phyloP scores from a whole-genome alignment of 2,329 filamentous ascomycete genomes.

The Fragosphaeria purpurea region DNA sequence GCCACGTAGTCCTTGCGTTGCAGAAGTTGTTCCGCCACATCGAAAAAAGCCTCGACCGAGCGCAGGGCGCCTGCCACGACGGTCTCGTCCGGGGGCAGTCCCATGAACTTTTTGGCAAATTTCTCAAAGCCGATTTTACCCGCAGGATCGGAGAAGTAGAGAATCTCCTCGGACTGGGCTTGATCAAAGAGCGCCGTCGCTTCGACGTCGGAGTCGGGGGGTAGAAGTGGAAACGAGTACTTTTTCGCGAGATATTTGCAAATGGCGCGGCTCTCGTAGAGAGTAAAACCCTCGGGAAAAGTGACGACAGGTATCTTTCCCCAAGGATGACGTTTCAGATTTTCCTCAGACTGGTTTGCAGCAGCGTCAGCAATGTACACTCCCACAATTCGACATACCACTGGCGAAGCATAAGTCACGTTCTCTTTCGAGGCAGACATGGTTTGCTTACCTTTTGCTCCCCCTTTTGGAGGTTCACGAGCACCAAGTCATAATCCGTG shows the following conservation, averaged over 20 bases:
- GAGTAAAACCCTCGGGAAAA: constrained; percentile 30
- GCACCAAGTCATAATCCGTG: constrained; percentile 29
- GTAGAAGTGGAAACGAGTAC: constrained; percentile 35
- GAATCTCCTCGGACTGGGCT: constrained; percentile 29
- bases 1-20: constrained; percentile 33
- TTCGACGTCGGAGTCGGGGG: constrained; percentile 26
- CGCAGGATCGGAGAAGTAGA: constrained; percentile 34
- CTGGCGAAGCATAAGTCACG: constrained; percentile 4
- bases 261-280: constrained; percentile 37
- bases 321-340: constrained; percentile 30
- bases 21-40: constrained; percentile 30
- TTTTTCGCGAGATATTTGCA: constrained; percentile 35
- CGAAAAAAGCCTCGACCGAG: constrained; percentile 31
- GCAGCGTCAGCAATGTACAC: constrained; percentile 14
- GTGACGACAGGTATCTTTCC: constrained; percentile 30
- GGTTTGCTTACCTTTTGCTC: constrained; percentile 29
- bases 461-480: constrained; percentile 27
- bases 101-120: constrained; percentile 33
- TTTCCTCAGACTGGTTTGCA: constrained; percentile 23
- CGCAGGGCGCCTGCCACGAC: constrained; percentile 26
- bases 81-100: constrained; percentile 29
- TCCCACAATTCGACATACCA: too few species aligned
- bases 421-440: neutral
- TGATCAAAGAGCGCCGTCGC: constrained; percentile 33
- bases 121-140: constrained; percentile 34